Evolutionary conservation across 2,329 filamentous ascomycete genomes (phyloP).

Genomic region (Aspergillus unguis): DNA sequence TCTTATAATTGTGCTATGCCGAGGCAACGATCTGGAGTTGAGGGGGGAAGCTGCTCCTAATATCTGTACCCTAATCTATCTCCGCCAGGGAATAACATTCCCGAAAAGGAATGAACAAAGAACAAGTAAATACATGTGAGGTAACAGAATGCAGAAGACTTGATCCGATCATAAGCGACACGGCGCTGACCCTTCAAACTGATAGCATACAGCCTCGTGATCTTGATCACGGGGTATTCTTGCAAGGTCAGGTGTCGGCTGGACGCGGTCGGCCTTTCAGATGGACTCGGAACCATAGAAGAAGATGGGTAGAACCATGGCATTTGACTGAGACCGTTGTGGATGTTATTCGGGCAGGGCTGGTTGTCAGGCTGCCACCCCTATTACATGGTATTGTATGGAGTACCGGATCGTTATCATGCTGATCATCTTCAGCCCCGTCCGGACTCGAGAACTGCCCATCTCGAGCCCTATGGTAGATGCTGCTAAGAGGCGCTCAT

Average conservation of each 20-base stretch:
- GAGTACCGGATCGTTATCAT: conserved; percentile 12
- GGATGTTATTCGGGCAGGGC: conserved; percentile 9
- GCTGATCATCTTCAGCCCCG: neutral
- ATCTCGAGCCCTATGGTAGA: too few relatives aligned
- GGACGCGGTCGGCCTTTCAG: conserved; percentile 1
- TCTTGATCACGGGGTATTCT: conserved; percentile 4
- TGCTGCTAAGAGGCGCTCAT: neutral
- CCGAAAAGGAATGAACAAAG: neutral
- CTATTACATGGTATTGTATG: conserved; percentile 7
- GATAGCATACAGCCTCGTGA: conserved; percentile 16
- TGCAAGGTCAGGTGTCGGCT: neutral
- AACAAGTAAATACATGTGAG: too few relatives aligned
- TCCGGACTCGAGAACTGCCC: too few relatives aligned
- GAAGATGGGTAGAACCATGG: conserved; percentile 10
- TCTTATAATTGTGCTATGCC: conserved; percentile 2
- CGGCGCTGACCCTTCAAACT: conserved; percentile 16
- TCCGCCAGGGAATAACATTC: neutral
- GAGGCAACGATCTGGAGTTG: neutral
- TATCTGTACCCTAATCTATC: neutral
- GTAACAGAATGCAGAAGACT: neutral
- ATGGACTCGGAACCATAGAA: conserved; percentile 7
- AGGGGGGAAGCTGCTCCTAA: neutral
- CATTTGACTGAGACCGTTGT: conserved; percentile 13
- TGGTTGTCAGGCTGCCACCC: conserved; percentile 14
- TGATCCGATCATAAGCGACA: conserved; percentile 5